phyloP scores from a whole-genome alignment of 2,329 filamentous ascomycete genomes.

The Rhexocercosporidium sp. region DNA sequence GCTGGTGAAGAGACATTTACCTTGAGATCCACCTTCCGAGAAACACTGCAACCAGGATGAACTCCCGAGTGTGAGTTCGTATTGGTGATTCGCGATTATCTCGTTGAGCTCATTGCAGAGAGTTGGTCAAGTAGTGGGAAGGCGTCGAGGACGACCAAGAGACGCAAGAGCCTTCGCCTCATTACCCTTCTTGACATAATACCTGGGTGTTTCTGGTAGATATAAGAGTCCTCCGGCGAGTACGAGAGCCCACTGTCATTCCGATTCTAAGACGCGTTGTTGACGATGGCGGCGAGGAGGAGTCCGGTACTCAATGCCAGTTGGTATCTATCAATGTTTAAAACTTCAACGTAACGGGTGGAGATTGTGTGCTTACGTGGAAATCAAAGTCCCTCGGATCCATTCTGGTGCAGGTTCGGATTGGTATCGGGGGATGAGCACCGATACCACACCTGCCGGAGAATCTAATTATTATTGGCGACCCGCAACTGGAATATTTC shows the following conservation, averaged over 20 bases:
- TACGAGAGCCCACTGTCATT: constrained; percentile 66
- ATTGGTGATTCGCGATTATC: constrained; percentile 67
- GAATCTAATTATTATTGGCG: too few relatives aligned
- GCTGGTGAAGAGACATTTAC: constrained; percentile 68
- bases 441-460: too few relatives aligned
- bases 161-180: constrained; percentile 59
- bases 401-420: constrained; percentile 61
- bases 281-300: constrained; percentile 67
- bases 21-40: constrained; percentile 50
- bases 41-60: constrained; percentile 60
- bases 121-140: constrained; percentile 60
- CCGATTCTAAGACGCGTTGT: constrained; percentile 63
- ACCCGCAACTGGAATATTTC: too few relatives aligned
- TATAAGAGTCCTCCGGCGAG: constrained; percentile 68
- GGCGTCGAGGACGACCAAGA: constrained; percentile 64
- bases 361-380: constrained; percentile 46
- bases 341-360: too few relatives aligned
- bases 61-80: constrained; percentile 59
- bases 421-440: too few relatives aligned
- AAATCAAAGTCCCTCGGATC: constrained; percentile 74
- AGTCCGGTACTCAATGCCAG: constrained; percentile 73
- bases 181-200: constrained; percentile 66
- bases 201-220: constrained; percentile 77
- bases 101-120: constrained; percentile 68
- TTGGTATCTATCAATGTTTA: constrained; percentile 54